Evolutionary conservation across 345 rosid species (phyloP).

Genomic region (Xanthoceras sorbifolium): DNA sequence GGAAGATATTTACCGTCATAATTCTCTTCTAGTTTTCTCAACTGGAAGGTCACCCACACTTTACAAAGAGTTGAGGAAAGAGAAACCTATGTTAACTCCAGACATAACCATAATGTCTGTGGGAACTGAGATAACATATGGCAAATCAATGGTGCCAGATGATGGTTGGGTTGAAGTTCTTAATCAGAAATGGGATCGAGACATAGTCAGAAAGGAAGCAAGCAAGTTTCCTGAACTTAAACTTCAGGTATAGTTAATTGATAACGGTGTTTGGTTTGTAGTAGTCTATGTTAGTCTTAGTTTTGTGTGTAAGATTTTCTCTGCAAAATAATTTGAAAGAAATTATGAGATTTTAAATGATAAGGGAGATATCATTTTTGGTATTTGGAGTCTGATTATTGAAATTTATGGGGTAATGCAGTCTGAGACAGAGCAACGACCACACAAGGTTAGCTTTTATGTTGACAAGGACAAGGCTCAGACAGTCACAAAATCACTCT

Average conservation of each 20-base stretch:
- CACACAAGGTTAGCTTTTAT: slow-evolving; percentile 89
- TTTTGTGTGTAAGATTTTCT: not conserved
- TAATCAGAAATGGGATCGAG: slow-evolving; percentile 82
- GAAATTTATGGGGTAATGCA: slow-evolving; percentile 36
- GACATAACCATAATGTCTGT: slow-evolving; percentile 97
- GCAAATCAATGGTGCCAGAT: slow-evolving; percentile 82
- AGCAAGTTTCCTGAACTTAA: slow-evolving; percentile 76
- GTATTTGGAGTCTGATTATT: slow-evolving; percentile 12
- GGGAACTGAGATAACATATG: slow-evolving; percentile 97
- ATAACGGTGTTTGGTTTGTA: slow-evolving; percentile 3
- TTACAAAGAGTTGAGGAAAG: slow-evolving; percentile 69
- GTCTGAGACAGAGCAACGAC: slow-evolving; percentile 91
- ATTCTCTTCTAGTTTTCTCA: slow-evolving; percentile 90
- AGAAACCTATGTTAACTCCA: slow-evolving; percentile 92
- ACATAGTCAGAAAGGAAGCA: slow-evolving; percentile 70
- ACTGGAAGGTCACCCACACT: slow-evolving; percentile 93
- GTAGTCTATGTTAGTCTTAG: not conserved
- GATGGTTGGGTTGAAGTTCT: slow-evolving; percentile 86
- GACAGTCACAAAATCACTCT: slow-evolving; percentile 56
- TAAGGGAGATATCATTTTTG: not conserved
- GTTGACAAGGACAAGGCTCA: slow-evolving; percentile 85
- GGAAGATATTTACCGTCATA: slow-evolving; percentile 76
- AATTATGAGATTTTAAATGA: not conserved
- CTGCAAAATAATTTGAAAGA: not conserved
- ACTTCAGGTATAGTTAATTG: slow-evolving; percentile 68